Conservation (phyloP, 2,329 filamentous ascomycete species). For the Hymenoscyphus albidus region DNA sequence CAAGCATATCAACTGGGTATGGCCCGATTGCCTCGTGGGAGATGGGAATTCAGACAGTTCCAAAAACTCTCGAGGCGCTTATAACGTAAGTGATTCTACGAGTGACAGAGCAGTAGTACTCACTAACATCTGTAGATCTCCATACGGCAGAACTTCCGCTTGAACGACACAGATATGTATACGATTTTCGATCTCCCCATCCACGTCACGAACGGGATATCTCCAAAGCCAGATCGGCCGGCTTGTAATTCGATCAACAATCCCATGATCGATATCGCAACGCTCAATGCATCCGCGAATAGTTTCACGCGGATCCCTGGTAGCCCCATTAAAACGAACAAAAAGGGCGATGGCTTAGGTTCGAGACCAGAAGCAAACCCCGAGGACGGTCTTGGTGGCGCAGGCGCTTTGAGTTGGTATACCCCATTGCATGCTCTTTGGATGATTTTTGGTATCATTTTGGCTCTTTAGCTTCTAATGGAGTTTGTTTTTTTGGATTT, state of each 20-base stretch:
- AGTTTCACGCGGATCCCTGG: constrained; percentile 31
- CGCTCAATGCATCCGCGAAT: constrained; percentile 40
- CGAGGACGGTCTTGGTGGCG: constrained; percentile 35
- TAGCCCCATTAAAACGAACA: constrained; percentile 30
- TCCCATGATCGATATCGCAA: constrained; percentile 44
- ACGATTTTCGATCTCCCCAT: constrained; percentile 70
- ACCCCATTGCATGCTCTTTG: constrained; percentile 36
- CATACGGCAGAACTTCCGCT: constrained; percentile 65
- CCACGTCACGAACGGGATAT: constrained; percentile 62
- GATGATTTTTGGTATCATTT: constrained; percentile 30
- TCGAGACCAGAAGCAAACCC: constrained; percentile 32
- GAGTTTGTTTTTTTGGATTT: no score
- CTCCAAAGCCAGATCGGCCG: constrained; percentile 39
- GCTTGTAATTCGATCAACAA: constrained; percentile 51
- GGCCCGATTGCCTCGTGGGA: constrained; percentile 66
- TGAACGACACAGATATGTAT: constrained; percentile 61
- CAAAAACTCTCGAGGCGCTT: constrained; percentile 53
- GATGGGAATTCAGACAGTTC: constrained; percentile 38
- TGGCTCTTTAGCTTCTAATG: constrained; percentile 28
- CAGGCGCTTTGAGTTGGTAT: constrained; percentile 34
- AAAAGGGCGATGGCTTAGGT: constrained; percentile 18
- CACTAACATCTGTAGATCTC: constrained; percentile 49
- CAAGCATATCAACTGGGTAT: constrained; percentile 69
- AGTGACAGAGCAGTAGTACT: background rate
- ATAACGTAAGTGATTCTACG: constrained; percentile 45